Base-by-base conservation (phyloP, 768 basidiomycete genomes). In the Xerocomus spinulosus region DNA sequence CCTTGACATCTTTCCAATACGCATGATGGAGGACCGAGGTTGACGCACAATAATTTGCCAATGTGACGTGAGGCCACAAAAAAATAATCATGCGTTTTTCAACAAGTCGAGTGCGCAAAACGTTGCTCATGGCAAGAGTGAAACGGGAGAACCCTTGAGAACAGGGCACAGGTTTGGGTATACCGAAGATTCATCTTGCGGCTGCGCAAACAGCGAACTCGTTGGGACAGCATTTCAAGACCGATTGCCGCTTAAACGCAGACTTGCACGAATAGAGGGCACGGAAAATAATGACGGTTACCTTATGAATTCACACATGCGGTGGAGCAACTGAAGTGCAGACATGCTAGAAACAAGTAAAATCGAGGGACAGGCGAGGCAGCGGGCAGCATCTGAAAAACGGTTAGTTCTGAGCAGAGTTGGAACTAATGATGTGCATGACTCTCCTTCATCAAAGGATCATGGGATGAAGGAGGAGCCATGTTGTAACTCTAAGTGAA, bases 121-220 rank as follows among this genome's bases (percentile, higher is more conserved):
- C 15, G 36, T 29, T 32, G 30, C 28, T 46, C 21, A 36, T 29
- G 33, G 13, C 28, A 38, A 34, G 46, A 50, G 39, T 21, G 30
- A 48, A 48, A 39, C 41, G 17, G 26, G 21, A 12, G 20, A 34
- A 49, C 47, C 43, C 35, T 49, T 49, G 29, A 52, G 53, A 50
- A 48, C 33, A 46, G 18, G 24, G 41, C 51, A 57, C 53, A 46
- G 51, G 28, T 48, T 49, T 52, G 35, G 1, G 26, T 46, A 49
- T 37, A 43, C 20, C 46, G 53, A 53, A 61, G 59, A 51, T 59
- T 50, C 61, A 64, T 61, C 48, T 57, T 26, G 42, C 6, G 37
- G 51, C 61, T 61, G 59, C 53, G 64, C 57, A 52, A 47, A 25
- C 43, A 42, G 44, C 33, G 35, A 49, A 42, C 24, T 20, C 26